Evolutionary conservation across 2,329 filamentous ascomycete genomes (phyloP).

Genomic region (Botrytis paeoniae): DNA sequence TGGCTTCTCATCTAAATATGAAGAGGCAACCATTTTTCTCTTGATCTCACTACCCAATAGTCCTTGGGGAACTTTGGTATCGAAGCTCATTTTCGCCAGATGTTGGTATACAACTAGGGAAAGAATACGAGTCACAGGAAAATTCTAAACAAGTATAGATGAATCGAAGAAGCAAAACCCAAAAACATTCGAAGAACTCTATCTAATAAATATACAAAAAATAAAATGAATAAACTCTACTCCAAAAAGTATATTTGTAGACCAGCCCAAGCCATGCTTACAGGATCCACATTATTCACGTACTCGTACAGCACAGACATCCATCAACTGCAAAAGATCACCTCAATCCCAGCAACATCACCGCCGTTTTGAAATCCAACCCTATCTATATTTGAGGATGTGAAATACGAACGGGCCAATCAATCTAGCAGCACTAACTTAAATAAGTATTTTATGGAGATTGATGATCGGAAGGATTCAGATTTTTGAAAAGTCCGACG

Average conservation of each 20-base stretch:
- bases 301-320: conserved; percentile 14
- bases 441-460: not conserved
- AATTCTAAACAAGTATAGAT: not conserved
- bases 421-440: no score
- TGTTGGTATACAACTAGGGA: not conserved
- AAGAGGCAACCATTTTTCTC: not conserved
- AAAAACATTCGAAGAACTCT: not conserved
- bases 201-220: not conserved
- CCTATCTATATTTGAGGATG: not conserved
- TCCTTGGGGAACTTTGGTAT: not conserved
- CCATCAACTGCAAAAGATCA: conserved; percentile 2
- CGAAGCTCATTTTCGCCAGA: conserved; percentile 2
- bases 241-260: conserved; percentile 1
- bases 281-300: not conserved
- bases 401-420: not conserved
- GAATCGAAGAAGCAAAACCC: not conserved
- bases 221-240: not conserved
- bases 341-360: not conserved
- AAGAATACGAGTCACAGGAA: not conserved
- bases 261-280: not conserved
- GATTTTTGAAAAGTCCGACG: not conserved
- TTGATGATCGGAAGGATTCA: not conserved
- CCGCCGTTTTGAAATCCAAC: not conserved
- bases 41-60: not conserved
- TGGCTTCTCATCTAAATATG: not conserved